Percentiles rank a stretch among this genome's conserved stretches.
Evolutionary conservation across 768 basidiomycete genomes (phyloP).

Genomic region (Rhizopogon sp.): DNA sequence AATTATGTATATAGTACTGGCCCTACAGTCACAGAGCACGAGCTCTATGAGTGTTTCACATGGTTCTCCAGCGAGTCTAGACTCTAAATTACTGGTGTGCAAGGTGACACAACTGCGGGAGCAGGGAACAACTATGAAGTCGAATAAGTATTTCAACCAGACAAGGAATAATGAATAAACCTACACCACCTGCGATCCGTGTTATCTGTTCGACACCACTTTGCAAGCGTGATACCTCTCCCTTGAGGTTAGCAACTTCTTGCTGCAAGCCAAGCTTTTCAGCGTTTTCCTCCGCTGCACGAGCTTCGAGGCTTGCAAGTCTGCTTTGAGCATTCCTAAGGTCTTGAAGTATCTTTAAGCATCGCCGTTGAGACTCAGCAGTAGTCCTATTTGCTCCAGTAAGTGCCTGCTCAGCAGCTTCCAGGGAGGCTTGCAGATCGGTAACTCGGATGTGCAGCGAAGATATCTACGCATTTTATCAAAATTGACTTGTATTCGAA

Average conservation of each 20-base stretch:
- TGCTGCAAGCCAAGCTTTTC: background rate
- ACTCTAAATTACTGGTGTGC: too few species aligned
- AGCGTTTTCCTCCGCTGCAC: background rate
- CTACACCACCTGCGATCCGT: background rate
- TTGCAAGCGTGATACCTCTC: background rate
- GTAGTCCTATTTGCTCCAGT: background rate
- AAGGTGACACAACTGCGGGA: background rate
- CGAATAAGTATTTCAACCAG: background rate
- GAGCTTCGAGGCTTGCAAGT: background rate
- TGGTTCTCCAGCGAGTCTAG: background rate
- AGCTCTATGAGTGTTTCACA: background rate
- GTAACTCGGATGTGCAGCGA: background rate
- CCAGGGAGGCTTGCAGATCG: background rate
- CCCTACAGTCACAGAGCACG: background rate
- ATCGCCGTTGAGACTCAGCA: background rate
- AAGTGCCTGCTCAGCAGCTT: background rate
- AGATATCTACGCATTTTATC: background rate
- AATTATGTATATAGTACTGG: too few species aligned
- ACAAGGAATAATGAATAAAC: background rate
- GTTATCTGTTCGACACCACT: background rate
- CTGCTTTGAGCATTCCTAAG: background rate
- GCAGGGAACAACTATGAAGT: background rate
- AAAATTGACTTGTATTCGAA: background rate
- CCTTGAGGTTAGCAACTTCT: background rate
- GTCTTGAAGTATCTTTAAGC: background rate